Evolutionary conservation across 768 basidiomycete genomes (phyloP).

Genomic region (Boletellus ananas): DNA sequence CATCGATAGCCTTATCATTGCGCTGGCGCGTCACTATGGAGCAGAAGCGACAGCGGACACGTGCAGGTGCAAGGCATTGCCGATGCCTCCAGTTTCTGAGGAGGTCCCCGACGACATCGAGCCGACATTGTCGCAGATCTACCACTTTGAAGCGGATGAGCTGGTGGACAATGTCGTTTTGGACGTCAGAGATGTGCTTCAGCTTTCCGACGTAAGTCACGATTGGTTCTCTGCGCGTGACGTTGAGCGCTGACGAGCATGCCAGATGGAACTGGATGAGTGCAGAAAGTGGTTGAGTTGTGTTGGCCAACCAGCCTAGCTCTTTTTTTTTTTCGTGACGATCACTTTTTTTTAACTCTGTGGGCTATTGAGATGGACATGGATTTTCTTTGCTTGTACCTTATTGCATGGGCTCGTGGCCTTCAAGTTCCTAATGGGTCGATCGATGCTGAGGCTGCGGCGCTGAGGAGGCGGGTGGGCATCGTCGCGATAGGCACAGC

Average conservation of each 20-base stretch:
- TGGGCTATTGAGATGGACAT: not conserved
- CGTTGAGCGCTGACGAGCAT: constrained; percentile 1
- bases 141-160: constrained; percentile 8
- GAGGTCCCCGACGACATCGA: not conserved
- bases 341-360: too few relatives aligned
- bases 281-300: constrained; percentile 21
- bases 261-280: constrained; percentile 23
- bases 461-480: too few relatives aligned
- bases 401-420: not conserved
- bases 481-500: too few relatives aligned
- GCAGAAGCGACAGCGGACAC: constrained; percentile 19
- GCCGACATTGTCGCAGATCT: constrained; percentile 9
- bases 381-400: not conserved
- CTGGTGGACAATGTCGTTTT: constrained; percentile 14
- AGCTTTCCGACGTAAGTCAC: constrained; percentile 18
- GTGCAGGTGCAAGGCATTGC: constrained; percentile 5
- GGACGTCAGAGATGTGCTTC: constrained; percentile 26
- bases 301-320: constrained; percentile 8
- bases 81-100: not conserved
- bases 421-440: constrained; percentile 17
- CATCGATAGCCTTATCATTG: constrained; percentile 40
- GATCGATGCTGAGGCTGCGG: too few relatives aligned
- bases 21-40: constrained; percentile 37
- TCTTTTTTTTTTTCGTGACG: not conserved
- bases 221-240: too few relatives aligned